phyloP scores from a whole-genome alignment of 1,139 yeast genomes.

The Waltiozyma sp. region DNA sequence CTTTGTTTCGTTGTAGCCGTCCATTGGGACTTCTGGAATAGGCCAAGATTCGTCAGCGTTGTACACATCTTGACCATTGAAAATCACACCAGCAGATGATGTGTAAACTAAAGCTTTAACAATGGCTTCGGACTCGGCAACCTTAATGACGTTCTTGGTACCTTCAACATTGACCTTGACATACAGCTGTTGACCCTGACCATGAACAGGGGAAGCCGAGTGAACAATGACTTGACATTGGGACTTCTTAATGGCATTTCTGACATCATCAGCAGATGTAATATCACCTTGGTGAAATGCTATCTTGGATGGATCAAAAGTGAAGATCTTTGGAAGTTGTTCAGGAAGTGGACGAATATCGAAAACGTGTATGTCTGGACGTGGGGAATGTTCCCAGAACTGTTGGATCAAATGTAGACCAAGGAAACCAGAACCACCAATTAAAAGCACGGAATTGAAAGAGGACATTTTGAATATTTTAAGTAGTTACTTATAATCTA shows the following conservation, averaged over 20 bases:
- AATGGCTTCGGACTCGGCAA: conserved; percentile 37
- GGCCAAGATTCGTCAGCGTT: conserved; percentile 96
- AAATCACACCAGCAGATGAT: conserved; percentile 94
- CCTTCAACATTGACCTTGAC: conserved; percentile 89
- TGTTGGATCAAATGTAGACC: conserved; percentile 88
- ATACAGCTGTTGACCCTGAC: conserved; percentile 67
- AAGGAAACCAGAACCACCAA: conserved; percentile 93
- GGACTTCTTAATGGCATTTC: conserved; percentile 45
- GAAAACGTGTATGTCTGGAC: conserved; percentile 71
- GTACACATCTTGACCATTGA: conserved; percentile 81
- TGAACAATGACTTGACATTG: conserved; percentile 78
- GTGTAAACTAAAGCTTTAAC: conserved; percentile 80
- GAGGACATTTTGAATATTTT: conserved; percentile 4
- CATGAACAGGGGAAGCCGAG: conserved; percentile 95
- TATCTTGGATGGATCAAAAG: conserved; percentile 52
- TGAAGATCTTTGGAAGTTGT: conserved; percentile 55
- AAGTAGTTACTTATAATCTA: too few species aligned
- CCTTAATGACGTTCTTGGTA: conserved; percentile 61
- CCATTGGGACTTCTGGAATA: conserved; percentile 86
- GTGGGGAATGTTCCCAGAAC: conserved; percentile 56
- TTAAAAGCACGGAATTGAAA: conserved; percentile 56
- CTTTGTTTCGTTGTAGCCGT: conserved; percentile 91
- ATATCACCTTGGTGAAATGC: conserved; percentile 72
- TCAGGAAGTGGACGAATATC: conserved; percentile 85
- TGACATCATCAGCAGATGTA: conserved; percentile 62